Conservation (phyloP, 176 grass and related monocot genomes). For the Bolboschoenus planiculmis region DNA sequence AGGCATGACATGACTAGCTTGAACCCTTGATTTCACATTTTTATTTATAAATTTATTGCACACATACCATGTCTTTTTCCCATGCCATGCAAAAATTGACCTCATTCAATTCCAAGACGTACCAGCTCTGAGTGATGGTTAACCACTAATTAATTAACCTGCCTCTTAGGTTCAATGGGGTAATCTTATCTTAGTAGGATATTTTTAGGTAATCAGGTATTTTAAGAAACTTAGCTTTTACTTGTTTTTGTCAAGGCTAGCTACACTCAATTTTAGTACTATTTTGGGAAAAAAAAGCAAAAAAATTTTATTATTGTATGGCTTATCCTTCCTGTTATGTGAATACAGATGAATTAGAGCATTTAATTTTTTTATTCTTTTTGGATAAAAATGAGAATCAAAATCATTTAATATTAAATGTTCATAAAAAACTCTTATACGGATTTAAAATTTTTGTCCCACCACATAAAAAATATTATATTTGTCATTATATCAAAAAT, state of each 20-base stretch:
- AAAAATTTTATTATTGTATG: neutral
- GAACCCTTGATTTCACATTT: neutral
- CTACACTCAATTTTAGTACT: neutral
- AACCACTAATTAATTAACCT: neutral
- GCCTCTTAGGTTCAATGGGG: neutral
- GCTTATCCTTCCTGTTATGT: neutral
- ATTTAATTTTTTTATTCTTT: neutral
- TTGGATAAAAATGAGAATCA: too few species aligned
- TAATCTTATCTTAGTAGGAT: neutral
- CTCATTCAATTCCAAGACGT: conserved; percentile 4
- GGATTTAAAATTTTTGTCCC: too few species aligned
- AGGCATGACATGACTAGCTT: neutral
- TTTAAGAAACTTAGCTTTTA: neutral
- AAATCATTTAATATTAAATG: too few species aligned
- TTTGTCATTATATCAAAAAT: too few species aligned
- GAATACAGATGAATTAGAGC: neutral
- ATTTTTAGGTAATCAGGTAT: neutral
- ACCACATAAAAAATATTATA: too few species aligned
- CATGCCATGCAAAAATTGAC: conserved; percentile 12
- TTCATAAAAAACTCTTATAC: too few species aligned
- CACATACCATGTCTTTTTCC: neutral
- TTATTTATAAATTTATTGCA: neutral
- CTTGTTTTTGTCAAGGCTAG: neutral
- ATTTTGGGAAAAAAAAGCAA: too few species aligned
- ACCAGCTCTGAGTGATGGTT: neutral